Evolutionary conservation across 2,329 filamentous ascomycete species (phyloP).

Genomic region (Penicillium sp.): DNA sequence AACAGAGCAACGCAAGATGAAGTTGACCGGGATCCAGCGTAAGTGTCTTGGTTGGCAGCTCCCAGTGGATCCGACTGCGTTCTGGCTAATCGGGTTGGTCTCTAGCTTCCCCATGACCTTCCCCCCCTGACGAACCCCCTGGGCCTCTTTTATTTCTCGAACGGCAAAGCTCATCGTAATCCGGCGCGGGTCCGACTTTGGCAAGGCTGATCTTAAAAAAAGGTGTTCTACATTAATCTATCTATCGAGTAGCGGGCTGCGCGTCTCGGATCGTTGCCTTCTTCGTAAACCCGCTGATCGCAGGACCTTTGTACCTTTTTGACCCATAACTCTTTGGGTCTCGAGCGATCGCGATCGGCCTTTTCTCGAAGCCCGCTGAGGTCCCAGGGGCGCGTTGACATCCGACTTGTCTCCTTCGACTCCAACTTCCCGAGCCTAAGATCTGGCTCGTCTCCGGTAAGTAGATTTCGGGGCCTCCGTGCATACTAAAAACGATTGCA

Average conservation of each 20-base stretch:
- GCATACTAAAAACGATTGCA: constrained; percentile 17
- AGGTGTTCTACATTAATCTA: constrained; percentile 9
- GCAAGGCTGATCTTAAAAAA: constrained; percentile 25
- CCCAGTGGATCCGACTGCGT: constrained; percentile 27
- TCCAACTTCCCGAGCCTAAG: background rate
- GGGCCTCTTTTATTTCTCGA: constrained; percentile 10
- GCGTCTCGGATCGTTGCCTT: constrained; percentile 20
- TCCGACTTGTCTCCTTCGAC: constrained; percentile 13
- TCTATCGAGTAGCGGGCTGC: constrained; percentile 1
- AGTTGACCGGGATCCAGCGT: constrained; percentile 1
- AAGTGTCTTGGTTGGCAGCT: constrained; percentile 31
- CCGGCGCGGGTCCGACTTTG: constrained; percentile 16
- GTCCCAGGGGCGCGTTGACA: constrained; percentile 15
- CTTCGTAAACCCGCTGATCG: constrained; percentile 16
- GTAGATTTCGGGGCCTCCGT: constrained; percentile 16
- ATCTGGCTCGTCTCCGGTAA: constrained; percentile 12
- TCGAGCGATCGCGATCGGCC: constrained; percentile 19
- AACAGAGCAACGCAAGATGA: background rate
- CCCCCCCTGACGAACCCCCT: constrained; percentile 33
- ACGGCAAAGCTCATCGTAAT: constrained; percentile 15
- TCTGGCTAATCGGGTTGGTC: constrained; percentile 32
- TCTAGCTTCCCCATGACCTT: constrained; percentile 28
- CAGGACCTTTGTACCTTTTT: background rate
- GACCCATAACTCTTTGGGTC: constrained; percentile 6
- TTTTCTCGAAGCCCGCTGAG: constrained; percentile 6